Evolutionary conservation across 2,329 filamentous ascomycete genomes (phyloP).

Genomic region (Phialophora expanda): DNA sequence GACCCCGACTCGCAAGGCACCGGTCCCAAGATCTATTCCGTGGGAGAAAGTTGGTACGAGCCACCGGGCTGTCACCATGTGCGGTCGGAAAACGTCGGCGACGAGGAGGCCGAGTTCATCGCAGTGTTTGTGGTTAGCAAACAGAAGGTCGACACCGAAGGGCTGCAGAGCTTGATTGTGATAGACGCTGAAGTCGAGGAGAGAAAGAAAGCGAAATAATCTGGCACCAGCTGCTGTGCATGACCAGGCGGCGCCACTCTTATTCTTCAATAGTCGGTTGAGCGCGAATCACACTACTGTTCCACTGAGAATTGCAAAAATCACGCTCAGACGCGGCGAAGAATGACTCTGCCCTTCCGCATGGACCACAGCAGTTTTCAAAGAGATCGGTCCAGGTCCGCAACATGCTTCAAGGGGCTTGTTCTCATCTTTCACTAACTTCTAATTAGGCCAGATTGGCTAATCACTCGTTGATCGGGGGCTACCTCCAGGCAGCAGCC

Average conservation of each 20-base stretch:
- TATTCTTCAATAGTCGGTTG: neutral
- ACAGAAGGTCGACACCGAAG: conserved; percentile 16
- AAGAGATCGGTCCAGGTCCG: too few species aligned
- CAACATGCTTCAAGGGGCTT: too few species aligned
- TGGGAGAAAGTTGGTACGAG: conserved; percentile 25
- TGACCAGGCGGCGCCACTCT: neutral
- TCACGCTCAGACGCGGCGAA: too few species aligned
- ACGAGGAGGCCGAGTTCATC: conserved; percentile 24
- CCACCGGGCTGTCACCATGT: conserved; percentile 27
- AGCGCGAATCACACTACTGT: too few species aligned
- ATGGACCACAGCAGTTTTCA: too few species aligned
- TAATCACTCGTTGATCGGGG: too few species aligned
- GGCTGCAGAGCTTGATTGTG: conserved; percentile 12
- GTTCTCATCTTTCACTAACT: too few species aligned
- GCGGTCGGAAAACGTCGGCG: conserved; percentile 16
- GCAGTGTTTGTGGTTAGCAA: conserved; percentile 23
- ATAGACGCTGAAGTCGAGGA: conserved; percentile 16
- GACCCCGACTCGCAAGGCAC: conserved; percentile 46
- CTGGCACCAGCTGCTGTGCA: too few species aligned
- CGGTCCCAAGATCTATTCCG: conserved; percentile 14
- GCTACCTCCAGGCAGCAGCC: too few species aligned
- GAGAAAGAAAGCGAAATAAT: conserved; percentile 4
- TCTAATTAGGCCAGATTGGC: too few species aligned
- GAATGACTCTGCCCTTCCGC: too few species aligned
- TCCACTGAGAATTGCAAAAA: too few species aligned